Base-by-base conservation (phyloP, 306 rosid species). In the Vigna angularis region DNA sequence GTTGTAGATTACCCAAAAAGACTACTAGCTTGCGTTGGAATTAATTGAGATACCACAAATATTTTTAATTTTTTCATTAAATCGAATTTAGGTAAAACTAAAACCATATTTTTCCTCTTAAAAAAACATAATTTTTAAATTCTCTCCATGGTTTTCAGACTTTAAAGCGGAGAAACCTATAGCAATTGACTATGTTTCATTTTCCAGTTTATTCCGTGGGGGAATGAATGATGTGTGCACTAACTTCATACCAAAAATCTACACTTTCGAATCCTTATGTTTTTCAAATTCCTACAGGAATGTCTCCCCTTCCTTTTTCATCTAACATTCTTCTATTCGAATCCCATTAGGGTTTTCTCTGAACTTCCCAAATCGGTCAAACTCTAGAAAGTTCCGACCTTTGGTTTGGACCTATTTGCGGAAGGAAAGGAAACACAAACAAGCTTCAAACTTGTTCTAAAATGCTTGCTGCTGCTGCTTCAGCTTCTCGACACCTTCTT, bases 381-480 rank as follows among this genome's bases (percentile, higher is more conserved):
- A 13, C 40, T 59, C 6, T 2, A 66, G 38, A 45, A 67, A 67
- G 3, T 45, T 67, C 15, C 5, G 6, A 24, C 36, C 42, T 47
- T 68, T 47, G 15, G 14, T 3, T 67, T 2, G 12, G 36, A 14
- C 70, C 52, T 57, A 13, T 59, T 61, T 55, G 69, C 69, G 38
- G 7, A 22, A 44, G 45, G 48, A 3, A 40, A 40, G 51, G 14
- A 17, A 4, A 49, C 16, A 62, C 70, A 71, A 30, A 13, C 47
- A 44, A 47, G 16, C 44, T 70, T 45, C 11, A 1, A 62, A 32
- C 32, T 79, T 38, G 34, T 38, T 18, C 72, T 45, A 66, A 45
- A 72, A 86, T 86, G 89, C 85, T 86, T 2, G 89, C 89, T 16
- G 85, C 78, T 34, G 87, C 84, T 56, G 81, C 87, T 64, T 79